Evolutionary conservation across 2,329 filamentous ascomycete species (phyloP).

Genomic region (Myriosclerotinia duriaeana): DNA sequence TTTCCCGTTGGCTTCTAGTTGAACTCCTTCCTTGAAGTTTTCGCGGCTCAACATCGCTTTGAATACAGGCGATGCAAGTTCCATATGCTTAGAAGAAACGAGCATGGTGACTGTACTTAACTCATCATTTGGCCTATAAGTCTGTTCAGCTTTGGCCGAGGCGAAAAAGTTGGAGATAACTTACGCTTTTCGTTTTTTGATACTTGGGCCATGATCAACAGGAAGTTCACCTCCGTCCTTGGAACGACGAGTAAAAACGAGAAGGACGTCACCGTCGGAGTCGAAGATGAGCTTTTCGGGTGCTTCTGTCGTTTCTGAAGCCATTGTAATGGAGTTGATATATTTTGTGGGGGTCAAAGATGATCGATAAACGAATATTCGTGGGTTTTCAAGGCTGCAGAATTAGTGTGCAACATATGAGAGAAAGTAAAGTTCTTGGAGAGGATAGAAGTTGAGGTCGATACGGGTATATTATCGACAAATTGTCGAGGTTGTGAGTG

Average conservation of each 20-base stretch:
- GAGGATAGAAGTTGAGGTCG: background rate
- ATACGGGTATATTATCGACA: background rate
- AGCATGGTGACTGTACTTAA: background rate
- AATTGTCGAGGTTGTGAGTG: background rate
- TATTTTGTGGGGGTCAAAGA: background rate
- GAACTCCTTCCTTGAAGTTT: conserved; percentile 6
- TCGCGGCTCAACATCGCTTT: background rate
- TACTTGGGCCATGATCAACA: no score
- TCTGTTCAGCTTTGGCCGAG: no score
- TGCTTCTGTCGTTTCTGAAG: background rate
- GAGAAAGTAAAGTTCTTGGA: background rate
- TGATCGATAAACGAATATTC: background rate
- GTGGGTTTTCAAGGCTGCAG: background rate
- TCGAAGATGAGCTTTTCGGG: conserved; percentile 1
- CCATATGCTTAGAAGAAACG: conserved; percentile 17
- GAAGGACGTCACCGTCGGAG: background rate
- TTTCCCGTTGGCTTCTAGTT: background rate
- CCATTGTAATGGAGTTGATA: background rate
- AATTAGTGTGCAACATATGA: background rate
- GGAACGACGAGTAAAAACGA: background rate
- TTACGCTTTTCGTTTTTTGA: no score
- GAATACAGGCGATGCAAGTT: conserved; percentile 16
- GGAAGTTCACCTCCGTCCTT: background rate
- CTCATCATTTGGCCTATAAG: no score
- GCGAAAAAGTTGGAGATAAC: no score